phyloP scores from a whole-genome alignment of 2,329 filamentous ascomycete species.

The Fusarium nisikadoi region DNA sequence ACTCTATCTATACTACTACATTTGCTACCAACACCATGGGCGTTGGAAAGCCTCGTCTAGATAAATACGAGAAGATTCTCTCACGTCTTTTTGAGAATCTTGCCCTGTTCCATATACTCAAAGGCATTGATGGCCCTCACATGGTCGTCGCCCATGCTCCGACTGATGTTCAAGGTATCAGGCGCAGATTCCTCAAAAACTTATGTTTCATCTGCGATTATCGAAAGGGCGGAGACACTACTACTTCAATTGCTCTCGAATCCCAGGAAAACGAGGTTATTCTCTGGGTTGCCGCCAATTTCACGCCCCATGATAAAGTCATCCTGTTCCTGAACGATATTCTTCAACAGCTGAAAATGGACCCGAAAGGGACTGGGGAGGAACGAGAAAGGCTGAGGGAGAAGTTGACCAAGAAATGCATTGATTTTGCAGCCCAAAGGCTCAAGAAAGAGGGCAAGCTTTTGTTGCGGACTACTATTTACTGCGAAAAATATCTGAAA shows the following conservation, averaged over 20 bases:
- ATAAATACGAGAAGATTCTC: conserved; percentile 22
- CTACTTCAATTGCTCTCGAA: conserved; percentile 58
- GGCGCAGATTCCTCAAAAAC: conserved; percentile 50
- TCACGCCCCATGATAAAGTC: conserved; percentile 32
- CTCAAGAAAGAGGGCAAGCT: conserved; percentile 39
- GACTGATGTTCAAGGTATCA: not conserved
- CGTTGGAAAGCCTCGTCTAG: conserved; percentile 27
- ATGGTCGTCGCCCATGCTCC: not conserved
- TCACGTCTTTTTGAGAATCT: conserved; percentile 39
- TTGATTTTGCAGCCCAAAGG: conserved; percentile 35
- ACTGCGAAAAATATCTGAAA: conserved; percentile 26
- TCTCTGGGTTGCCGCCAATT: conserved; percentile 59
- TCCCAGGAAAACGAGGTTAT: conserved; percentile 44
- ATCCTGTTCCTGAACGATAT: conserved; percentile 45
- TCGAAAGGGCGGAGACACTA: conserved; percentile 56
- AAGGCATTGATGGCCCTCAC: conserved; percentile 24
- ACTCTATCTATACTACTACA: not conserved
- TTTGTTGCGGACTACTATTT: conserved; percentile 15
- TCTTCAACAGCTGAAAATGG: conserved; percentile 33
- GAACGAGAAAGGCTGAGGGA: not conserved
- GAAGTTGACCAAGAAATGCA: conserved; percentile 4
- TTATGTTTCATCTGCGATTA: conserved; percentile 59
- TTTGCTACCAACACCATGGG: not conserved
- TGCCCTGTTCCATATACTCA: conserved; percentile 29
- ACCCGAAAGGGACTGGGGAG: not conserved